phyloP scores from a whole-genome alignment of 2,329 filamentous ascomycete species.

The Fusarium armeniacum region DNA sequence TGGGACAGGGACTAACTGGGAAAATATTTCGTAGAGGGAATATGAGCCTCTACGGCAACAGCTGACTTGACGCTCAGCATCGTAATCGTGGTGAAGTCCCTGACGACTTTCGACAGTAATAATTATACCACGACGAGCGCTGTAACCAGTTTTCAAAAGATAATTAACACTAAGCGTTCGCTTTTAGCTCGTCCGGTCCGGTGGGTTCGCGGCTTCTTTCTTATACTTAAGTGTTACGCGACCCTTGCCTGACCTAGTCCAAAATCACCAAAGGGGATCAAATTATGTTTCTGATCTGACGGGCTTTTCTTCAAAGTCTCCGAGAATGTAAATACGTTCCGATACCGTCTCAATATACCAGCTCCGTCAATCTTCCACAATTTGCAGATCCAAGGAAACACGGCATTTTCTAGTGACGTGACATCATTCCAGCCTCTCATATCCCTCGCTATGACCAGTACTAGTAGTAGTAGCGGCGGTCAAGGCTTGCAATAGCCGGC shows the following conservation, averaged over 20 bases:
- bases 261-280: rapidly evolving
- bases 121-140: rapidly evolving
- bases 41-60: not conserved
- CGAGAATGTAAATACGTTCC: not conserved
- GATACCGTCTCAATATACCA: not conserved
- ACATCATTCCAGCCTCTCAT: not conserved
- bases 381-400: not conserved
- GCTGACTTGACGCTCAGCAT: slow-evolving; percentile 9
- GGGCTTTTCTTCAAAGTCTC: not conserved
- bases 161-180: not conserved
- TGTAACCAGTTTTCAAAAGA: not conserved
- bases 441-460: not conserved
- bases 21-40: not conserved
- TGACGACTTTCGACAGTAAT: rapidly evolving
- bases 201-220: not conserved
- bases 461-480: not conserved
- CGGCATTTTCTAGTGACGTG: not conserved
- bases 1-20: not conserved
- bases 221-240: not conserved
- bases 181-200: rapidly evolving
- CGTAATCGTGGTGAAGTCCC: rapidly evolving
- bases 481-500: not conserved
- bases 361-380: not conserved
- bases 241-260: not conserved
- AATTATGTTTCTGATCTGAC: not conserved